Evolutionary conservation across 805 yeast genomes (phyloP).

Genomic region (Yarrowia sp.): DNA sequence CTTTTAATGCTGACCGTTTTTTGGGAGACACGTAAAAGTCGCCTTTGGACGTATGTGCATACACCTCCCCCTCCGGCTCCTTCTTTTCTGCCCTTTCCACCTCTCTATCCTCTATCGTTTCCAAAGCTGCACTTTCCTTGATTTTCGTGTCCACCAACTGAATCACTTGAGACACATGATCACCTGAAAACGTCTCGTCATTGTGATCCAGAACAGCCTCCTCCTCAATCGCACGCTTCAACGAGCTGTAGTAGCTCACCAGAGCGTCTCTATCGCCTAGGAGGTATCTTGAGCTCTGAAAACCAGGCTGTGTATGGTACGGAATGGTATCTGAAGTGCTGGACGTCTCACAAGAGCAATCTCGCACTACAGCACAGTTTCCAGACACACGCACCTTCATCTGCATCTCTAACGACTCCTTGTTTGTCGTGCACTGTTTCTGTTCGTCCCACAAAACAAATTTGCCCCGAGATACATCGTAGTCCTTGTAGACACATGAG

Average conservation of each 20-base stretch:
- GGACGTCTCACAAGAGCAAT: neutral
- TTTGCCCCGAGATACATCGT: neutral
- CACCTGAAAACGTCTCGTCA: neutral
- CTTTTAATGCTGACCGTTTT: neutral
- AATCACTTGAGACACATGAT: neutral
- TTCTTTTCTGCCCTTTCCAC: neutral
- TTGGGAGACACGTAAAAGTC: slow-evolving; percentile 13
- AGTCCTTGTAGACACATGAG: neutral
- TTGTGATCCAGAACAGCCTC: neutral
- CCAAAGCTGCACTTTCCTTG: neutral
- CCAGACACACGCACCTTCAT: neutral
- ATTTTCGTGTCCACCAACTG: neutral
- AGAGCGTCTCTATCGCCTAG: neutral
- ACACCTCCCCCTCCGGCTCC: neutral
- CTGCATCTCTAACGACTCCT: neutral
- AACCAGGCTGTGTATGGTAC: neutral
- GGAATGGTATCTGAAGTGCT: neutral
- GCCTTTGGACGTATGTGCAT: neutral
- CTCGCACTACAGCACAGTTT: slow-evolving; percentile 4
- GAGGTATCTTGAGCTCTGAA: neutral
- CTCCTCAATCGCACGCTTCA: neutral
- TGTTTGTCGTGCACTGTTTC: too few relatives aligned
- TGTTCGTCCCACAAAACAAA: slow-evolving; percentile 12
- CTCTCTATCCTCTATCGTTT: neutral
- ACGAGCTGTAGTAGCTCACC: neutral